Evolutionary conservation across 192 early-diverging fungal species (phyloP).

Genomic region (Entomortierella chlamydospora): DNA sequence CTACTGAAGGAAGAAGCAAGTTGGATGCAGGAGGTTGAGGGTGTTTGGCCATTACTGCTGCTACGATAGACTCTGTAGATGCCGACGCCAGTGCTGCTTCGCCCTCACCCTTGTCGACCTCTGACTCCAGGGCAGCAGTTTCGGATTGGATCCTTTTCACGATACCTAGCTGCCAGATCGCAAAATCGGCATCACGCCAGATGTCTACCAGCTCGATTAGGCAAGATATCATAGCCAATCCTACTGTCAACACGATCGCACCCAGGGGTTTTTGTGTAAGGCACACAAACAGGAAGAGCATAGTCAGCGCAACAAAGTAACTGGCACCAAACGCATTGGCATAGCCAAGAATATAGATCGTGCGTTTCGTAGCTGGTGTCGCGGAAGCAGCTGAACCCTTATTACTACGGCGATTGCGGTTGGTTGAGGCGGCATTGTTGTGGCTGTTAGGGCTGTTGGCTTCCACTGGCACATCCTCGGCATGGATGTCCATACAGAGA

Average conservation of each 20-base stretch:
- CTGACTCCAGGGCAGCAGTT: slow-evolving; percentile 10
- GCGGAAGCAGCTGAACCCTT: neutral
- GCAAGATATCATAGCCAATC: slow-evolving; percentile 57
- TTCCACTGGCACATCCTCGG: slow-evolving; percentile 32
- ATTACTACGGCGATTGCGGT: neutral
- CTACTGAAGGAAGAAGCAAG: slow-evolving; percentile 55
- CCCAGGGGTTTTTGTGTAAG: slow-evolving; percentile 88
- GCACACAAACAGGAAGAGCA: slow-evolving; percentile 70
- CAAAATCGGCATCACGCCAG: slow-evolving; percentile 46
- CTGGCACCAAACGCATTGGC: slow-evolving; percentile 76
- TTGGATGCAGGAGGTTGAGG: slow-evolving; percentile 20
- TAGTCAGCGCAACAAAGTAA: slow-evolving; percentile 71
- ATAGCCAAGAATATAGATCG: slow-evolving; percentile 65
- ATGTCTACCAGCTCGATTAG: slow-evolving; percentile 64
- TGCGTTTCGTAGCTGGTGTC: slow-evolving; percentile 28
- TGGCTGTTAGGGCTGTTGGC: neutral
- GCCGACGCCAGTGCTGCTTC: slow-evolving; percentile 1
- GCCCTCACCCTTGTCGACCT: neutral
- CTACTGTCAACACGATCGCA: slow-evolving; percentile 65
- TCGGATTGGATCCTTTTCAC: slow-evolving; percentile 14
- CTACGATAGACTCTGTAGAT: slow-evolving; percentile 4
- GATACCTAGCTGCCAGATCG: slow-evolving; percentile 23
- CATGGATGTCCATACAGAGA: slow-evolving; percentile 63
- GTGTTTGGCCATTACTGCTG: slow-evolving; percentile 11
- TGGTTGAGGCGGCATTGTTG: neutral